phyloP scores from a whole-genome alignment of 2,329 filamentous ascomycete species.

The Hirsutella thompsonii region DNA sequence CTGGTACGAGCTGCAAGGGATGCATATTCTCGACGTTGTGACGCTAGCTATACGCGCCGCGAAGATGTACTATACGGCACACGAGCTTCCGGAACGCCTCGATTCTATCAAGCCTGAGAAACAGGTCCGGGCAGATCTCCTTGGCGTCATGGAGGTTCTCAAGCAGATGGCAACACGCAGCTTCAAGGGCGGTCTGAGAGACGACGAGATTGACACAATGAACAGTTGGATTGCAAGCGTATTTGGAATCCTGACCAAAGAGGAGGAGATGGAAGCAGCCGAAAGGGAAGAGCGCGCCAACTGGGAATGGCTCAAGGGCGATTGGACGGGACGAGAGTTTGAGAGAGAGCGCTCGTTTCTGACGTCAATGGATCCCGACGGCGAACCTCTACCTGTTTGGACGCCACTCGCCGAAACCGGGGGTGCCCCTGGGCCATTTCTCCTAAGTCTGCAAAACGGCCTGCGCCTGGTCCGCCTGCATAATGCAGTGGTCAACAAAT shows the following conservation, averaged over 20 bases:
- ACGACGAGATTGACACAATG: conserved; percentile 67
- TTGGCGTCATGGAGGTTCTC: conserved; percentile 78
- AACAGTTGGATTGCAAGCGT: conserved; percentile 69
- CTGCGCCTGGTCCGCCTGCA: conserved; percentile 74
- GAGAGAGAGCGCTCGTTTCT: conserved; percentile 76
- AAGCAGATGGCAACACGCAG: conserved; percentile 83
- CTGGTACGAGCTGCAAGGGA: conserved; percentile 79
- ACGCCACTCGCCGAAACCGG: conserved; percentile 29
- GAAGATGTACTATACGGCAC: conserved; percentile 91
- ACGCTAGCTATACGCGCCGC: conserved; percentile 93
- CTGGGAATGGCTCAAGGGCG: conserved; percentile 69
- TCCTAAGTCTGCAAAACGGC: conserved; percentile 64
- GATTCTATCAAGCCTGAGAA: conserved; percentile 82
- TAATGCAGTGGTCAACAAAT: conserved; percentile 77
- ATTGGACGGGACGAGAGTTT: conserved; percentile 64
- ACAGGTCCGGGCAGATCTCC: conserved; percentile 69
- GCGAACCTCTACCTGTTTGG: conserved; percentile 55
- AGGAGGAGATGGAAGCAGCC: conserved; percentile 63
- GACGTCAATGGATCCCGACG: conserved; percentile 53
- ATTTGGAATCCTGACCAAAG: conserved; percentile 59
- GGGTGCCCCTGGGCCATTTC: conserved; percentile 57
- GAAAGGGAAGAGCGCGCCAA: conserved; percentile 57
- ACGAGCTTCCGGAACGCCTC: conserved; percentile 74
- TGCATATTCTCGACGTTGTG: conserved; percentile 84
- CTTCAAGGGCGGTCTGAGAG: conserved; percentile 70